These are phyloP conservation scores for Epichloe uncinata DNA, from an alignment of 2,329 filamentous ascomycete genomes.

Conservation along the genomic window DNA sequence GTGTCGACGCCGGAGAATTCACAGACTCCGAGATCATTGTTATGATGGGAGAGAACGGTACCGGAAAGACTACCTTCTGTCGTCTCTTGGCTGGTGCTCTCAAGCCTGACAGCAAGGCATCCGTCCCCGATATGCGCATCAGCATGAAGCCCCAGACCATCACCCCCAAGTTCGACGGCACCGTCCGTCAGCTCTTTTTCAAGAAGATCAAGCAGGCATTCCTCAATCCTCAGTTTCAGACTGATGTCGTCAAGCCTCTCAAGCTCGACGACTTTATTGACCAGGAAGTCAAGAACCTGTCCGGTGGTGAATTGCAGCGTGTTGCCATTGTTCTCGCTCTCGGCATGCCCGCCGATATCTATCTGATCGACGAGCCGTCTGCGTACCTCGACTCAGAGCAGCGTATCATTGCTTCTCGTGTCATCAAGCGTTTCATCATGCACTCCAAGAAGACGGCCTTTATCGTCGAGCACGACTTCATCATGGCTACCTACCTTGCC, in stretches of 20 bases:
- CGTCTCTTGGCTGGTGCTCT: slow-evolving; percentile 85
- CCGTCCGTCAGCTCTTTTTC: slow-evolving; percentile 97
- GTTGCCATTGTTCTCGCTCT: slow-evolving; percentile 96
- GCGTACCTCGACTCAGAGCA: slow-evolving; percentile 98
- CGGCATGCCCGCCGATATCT: slow-evolving; percentile 91
- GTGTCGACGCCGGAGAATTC: slow-evolving; percentile 76
- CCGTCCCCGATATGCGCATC: slow-evolving; percentile 88
- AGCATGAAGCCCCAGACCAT: slow-evolving; percentile 99
- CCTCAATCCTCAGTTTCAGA: slow-evolving; percentile 96
- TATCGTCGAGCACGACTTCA: slow-evolving; percentile 99
- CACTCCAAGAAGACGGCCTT: slow-evolving; percentile 99
- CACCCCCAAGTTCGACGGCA: slow-evolving; percentile 94
- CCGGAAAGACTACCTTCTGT: slow-evolving; percentile 98
- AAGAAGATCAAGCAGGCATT: slow-evolving; percentile 99
- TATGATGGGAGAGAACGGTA: slow-evolving; percentile 99
- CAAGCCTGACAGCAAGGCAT: slow-evolving; percentile 70
- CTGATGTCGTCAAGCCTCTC: slow-evolving; percentile 97
- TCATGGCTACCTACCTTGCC: slow-evolving; percentile 69
- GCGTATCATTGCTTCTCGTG: slow-evolving; percentile 90
- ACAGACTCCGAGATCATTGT: slow-evolving; percentile 98
- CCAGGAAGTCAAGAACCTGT: slow-evolving; percentile 97
- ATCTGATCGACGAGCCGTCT: slow-evolving; percentile 94
- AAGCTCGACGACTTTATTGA: slow-evolving; percentile 99
- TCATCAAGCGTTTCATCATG: slow-evolving; percentile 99
- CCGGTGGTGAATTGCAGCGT: slow-evolving; percentile 98